Evolutionary conservation across 1,139 yeast genomes (phyloP).

Genomic region (Suhomyces panamericanus): DNA sequence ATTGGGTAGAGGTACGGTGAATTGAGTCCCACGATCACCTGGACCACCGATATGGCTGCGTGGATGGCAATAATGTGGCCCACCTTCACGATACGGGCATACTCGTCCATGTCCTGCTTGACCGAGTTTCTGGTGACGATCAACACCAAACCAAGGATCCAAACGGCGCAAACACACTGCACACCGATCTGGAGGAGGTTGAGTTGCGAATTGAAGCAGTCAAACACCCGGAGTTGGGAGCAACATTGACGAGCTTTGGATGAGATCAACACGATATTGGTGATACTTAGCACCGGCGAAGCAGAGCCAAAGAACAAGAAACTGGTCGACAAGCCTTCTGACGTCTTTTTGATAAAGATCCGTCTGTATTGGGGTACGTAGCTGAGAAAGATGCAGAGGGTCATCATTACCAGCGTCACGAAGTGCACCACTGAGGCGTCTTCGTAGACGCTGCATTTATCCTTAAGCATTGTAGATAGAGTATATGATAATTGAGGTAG

Average conservation of each 20-base stretch:
- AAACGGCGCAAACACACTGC: slow-evolving; percentile 65
- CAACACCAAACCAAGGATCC: slow-evolving; percentile 59
- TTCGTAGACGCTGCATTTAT: slow-evolving; percentile 42
- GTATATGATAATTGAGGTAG: background rate
- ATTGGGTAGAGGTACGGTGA: slow-evolving; percentile 29
- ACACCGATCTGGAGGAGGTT: slow-evolving; percentile 70
- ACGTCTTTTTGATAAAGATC: slow-evolving; percentile 57
- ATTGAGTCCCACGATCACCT: slow-evolving; percentile 33
- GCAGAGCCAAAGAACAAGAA: slow-evolving; percentile 72
- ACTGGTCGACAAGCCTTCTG: slow-evolving; percentile 79
- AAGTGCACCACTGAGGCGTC: slow-evolving; percentile 51
- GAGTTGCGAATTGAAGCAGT: slow-evolving; percentile 69
- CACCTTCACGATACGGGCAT: slow-evolving; percentile 39
- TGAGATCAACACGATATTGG: slow-evolving; percentile 66
- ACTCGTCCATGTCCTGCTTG: slow-evolving; percentile 49
- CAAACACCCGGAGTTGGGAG: slow-evolving; percentile 44
- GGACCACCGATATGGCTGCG: slow-evolving; percentile 34
- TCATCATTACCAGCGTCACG: slow-evolving; percentile 50
- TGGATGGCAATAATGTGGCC: slow-evolving; percentile 43
- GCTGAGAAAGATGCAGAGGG: slow-evolving; percentile 70
- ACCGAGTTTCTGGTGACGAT: slow-evolving; percentile 45
- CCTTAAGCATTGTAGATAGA: slow-evolving; percentile 3
- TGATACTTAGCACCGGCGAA: slow-evolving; percentile 68
- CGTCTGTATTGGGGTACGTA: slow-evolving; percentile 76
- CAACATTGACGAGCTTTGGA: slow-evolving; percentile 58